phyloP scores from a whole-genome alignment of 2,329 filamentous ascomycete species.

The Talaromyces atroroseus region DNA sequence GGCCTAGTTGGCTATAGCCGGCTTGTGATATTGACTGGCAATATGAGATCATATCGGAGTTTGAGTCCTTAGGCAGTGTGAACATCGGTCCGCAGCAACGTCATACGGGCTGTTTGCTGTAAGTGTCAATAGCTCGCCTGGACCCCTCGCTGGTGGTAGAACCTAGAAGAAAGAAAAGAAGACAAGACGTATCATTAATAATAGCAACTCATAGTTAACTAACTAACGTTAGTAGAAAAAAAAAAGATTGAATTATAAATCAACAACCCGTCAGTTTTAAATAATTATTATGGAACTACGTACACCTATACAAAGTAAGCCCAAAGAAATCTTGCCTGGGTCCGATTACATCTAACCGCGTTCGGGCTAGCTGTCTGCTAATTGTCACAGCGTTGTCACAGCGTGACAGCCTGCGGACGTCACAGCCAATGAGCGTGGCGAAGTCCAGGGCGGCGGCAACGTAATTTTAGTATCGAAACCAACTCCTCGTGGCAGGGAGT shows the following conservation, averaged over 20 bases:
- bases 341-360: too few species aligned
- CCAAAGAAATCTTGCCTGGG: background rate
- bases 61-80: background rate
- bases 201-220: too few species aligned
- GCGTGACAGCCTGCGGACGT: background rate
- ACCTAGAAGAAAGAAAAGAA: too few species aligned
- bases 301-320: too few species aligned
- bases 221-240: too few species aligned
- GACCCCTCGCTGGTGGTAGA: too few species aligned
- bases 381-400: too few species aligned
- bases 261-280: too few species aligned
- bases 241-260: too few species aligned
- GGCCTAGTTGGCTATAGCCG: background rate
- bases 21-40: background rate
- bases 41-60: background rate
- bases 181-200: too few species aligned
- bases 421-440: slow-evolving; percentile 4
- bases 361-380: background rate
- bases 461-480: background rate
- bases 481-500: slow-evolving; percentile 5
- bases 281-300: too few species aligned
- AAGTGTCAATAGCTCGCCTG: too few species aligned
- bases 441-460: background rate
- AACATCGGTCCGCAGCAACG: background rate
- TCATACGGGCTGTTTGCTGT: background rate